phyloP scores from a whole-genome alignment of 2,329 filamentous ascomycete genomes.

The Karstenula rhodostoma region DNA sequence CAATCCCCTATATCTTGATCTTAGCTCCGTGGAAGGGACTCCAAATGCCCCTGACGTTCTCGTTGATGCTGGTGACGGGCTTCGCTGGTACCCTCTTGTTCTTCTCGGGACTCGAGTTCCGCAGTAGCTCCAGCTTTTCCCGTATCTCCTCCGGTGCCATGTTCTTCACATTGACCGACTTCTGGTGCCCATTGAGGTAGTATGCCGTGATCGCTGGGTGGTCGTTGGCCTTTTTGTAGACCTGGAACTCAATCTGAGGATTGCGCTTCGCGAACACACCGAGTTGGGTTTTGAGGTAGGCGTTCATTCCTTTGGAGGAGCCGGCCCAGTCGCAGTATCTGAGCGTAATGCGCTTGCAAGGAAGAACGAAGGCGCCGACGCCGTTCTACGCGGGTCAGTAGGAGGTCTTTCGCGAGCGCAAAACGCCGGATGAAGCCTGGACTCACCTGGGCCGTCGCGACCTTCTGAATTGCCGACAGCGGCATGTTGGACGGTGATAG shows the following conservation, averaged over 20 bases:
- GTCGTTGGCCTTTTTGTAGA: conserved; percentile 87
- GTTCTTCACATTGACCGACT: conserved; percentile 89
- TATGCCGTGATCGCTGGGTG: conserved; percentile 89
- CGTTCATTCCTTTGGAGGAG: conserved; percentile 92
- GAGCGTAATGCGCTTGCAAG: conserved; percentile 95
- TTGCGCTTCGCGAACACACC: conserved; percentile 80
- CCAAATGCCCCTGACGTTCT: conserved; percentile 72
- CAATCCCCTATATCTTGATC: conserved; percentile 35
- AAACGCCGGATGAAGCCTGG: not conserved
- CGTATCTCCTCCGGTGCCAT: conserved; percentile 81
- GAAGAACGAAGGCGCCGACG: conserved; percentile 93
- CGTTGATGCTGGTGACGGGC: conserved; percentile 68
- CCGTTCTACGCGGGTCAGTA: conserved; percentile 73
- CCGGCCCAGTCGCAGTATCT: conserved; percentile 98
- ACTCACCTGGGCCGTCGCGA: conserved; percentile 65
- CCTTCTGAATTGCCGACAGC: conserved; percentile 59
- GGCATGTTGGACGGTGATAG: conserved; percentile 52
- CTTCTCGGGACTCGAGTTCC: conserved; percentile 80
- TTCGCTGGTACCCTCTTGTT: conserved; percentile 63
- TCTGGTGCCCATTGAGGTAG: conserved; percentile 90
- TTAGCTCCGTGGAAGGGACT: conserved; percentile 68
- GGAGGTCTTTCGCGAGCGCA: conserved; percentile 11
- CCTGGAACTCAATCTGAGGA: conserved; percentile 88
- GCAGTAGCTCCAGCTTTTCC: conserved; percentile 77
- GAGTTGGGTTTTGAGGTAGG: conserved; percentile 82